Conservation (phyloP, 179 eudicot genomes). For the Actinidia arguta region DNA sequence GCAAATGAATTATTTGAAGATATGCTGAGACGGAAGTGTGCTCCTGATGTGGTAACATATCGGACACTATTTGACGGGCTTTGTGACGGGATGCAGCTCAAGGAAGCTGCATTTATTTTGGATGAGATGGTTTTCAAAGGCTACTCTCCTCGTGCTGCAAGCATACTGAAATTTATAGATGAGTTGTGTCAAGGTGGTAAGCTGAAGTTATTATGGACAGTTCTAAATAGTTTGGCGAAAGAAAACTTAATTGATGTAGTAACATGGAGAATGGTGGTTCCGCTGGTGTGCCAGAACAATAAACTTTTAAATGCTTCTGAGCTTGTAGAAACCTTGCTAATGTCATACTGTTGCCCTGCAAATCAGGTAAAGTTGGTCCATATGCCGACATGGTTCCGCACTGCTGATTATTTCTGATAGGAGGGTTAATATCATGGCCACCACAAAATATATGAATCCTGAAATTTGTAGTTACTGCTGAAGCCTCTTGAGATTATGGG, state of each 20-base stretch:
- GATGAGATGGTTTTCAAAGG: conserved; percentile 88
- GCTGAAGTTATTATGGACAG: conserved; percentile 40
- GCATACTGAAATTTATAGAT: conserved; percentile 40
- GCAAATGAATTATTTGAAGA: conserved; percentile 71
- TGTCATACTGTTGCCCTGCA: conserved; percentile 23
- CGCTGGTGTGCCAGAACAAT: conserved; percentile 34
- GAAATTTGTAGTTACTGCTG: no score
- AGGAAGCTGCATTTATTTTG: conserved; percentile 63
- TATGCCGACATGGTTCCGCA: background rate
- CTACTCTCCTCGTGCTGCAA: conserved; percentile 52
- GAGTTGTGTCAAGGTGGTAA: conserved; percentile 43
- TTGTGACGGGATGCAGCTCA: conserved; percentile 41
- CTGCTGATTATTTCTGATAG: background rate
- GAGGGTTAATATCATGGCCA: background rate
- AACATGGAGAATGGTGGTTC: conserved; percentile 56
- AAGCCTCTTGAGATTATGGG: no score
- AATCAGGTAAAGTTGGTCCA: background rate
- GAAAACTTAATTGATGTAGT: conserved; percentile 45
- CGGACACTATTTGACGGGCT: conserved; percentile 61
- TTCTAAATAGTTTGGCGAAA: conserved; percentile 48
- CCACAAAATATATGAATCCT: no score
- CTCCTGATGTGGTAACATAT: conserved; percentile 72
- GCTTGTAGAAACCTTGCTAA: conserved; percentile 39
- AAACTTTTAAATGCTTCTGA: conserved; percentile 23
- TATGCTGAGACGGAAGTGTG: conserved; percentile 74